phyloP scores from a whole-genome alignment of 352 stramenopile species.

The Blastocystis sp. region DNA sequence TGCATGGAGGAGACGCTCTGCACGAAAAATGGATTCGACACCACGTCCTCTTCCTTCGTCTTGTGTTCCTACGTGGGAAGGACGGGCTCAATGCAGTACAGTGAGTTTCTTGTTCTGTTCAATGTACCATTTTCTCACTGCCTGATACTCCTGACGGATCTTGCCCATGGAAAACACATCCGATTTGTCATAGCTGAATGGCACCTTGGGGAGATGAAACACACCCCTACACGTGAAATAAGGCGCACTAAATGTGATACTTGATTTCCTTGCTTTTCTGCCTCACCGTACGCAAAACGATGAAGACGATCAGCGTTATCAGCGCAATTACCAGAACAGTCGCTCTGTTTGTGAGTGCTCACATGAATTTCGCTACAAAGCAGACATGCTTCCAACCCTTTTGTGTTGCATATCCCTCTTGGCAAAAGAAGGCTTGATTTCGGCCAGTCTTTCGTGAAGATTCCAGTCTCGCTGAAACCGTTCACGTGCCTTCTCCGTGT shows the following conservation, averaged over 20 bases:
- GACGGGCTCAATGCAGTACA: background rate
- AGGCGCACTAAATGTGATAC: conserved; percentile 8
- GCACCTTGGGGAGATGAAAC: background rate
- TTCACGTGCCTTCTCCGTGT: too few relatives aligned
- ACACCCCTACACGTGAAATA: conserved; percentile 14
- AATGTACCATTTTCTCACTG: conserved; percentile 36
- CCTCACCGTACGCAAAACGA: background rate
- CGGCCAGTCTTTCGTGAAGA: background rate
- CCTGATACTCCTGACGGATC: conserved; percentile 49
- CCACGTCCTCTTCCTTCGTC: background rate
- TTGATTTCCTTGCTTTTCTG: conserved; percentile 48
- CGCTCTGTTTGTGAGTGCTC: conserved; percentile 7
- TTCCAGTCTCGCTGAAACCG: background rate
- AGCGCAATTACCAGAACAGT: conserved; percentile 5
- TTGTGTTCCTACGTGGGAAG: conserved; percentile 4
- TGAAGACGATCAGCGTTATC: conserved; percentile 34
- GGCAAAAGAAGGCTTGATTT: background rate
- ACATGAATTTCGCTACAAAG: background rate
- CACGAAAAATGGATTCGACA: conserved; percentile 44
- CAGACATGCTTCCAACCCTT: conserved; percentile 8
- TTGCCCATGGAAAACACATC: conserved; percentile 57
- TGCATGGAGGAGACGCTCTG: conserved; percentile 55
- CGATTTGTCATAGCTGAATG: background rate
- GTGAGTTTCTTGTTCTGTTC: conserved; percentile 22
- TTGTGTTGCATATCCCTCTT: background rate